Evolutionary conservation across 202 grass and related monocot genomes (phyloP).

Genomic region (Alloteropsis angusta): DNA sequence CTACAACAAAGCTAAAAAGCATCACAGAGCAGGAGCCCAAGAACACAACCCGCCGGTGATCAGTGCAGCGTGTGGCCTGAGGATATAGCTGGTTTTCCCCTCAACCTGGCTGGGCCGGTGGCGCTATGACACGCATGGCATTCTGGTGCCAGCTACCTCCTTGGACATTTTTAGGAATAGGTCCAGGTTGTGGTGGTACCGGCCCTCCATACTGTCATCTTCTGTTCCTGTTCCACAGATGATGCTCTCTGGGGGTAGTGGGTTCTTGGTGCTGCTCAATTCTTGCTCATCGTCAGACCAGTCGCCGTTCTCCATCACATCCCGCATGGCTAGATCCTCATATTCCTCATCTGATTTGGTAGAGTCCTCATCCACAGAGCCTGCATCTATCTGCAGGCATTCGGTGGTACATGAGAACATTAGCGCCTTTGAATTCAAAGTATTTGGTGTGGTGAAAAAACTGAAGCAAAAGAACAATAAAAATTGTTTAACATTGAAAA

Average conservation of each 20-base stretch:
- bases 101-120: too few relatives aligned
- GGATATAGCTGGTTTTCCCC: too few relatives aligned
- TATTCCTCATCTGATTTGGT: conserved; percentile 90
- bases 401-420: not conserved
- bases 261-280: not conserved
- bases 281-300: conserved; percentile 43
- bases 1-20: not conserved
- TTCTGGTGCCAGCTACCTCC: conserved; percentile 16
- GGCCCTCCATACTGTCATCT: not conserved
- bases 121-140: too few relatives aligned
- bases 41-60: not conserved
- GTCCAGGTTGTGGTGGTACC: conserved; percentile 39
- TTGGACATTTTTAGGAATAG: conserved; percentile 46
- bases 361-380: conserved; percentile 66
- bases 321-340: conserved; percentile 74
- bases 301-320: conserved; percentile 47
- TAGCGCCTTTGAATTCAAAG: too few relatives aligned
- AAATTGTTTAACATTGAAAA: not conserved
- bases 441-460: not conserved
- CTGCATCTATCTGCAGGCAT: conserved; percentile 54
- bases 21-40: not conserved
- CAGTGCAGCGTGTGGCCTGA: too few relatives aligned
- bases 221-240: not conserved
- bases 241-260: not conserved
- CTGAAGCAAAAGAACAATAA: not conserved